A percentile compares a stretch with the other conserved stretches of the same genome.
These are phyloP conservation scores for Lactarius deliciosus DNA, from an alignment of 768 basidiomycete genomes.

Conservation along the genomic window DNA sequence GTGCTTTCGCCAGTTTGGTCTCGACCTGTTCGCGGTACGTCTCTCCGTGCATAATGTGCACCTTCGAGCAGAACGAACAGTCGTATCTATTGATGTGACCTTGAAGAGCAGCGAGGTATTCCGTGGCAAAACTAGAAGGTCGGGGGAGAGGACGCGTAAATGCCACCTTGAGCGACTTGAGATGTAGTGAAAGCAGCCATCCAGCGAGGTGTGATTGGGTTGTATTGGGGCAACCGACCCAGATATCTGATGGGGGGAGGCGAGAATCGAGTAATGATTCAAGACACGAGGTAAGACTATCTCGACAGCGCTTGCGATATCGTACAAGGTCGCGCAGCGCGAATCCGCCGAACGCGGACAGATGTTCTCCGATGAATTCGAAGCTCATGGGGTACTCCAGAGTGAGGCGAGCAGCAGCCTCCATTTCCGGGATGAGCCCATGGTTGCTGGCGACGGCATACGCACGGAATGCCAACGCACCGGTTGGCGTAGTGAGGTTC, in stretches of 20 bases:
- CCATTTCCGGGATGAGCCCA: constrained; percentile 9
- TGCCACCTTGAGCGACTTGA: not conserved
- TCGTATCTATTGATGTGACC: not conserved
- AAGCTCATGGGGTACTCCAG: constrained; percentile 19
- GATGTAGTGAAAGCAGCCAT: not conserved
- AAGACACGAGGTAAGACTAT: constrained; percentile 2
- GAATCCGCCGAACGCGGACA: constrained; percentile 6
- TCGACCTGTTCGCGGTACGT: constrained; percentile 7
- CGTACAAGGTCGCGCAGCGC: constrained; percentile 11
- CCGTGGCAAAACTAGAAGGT: not conserved
- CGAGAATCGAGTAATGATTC: constrained; percentile 16
- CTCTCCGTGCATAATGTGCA: constrained; percentile 12
- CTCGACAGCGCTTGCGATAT: constrained; percentile 19
- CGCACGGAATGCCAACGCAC: constrained; percentile 21
- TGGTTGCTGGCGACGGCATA: constrained; percentile 25
- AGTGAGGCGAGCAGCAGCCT: constrained; percentile 7
- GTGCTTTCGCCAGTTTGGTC: not conserved
- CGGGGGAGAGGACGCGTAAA: not conserved
- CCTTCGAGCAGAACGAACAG: constrained; percentile 17
- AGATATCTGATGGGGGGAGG: constrained; percentile 14
- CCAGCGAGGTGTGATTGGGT: not conserved
- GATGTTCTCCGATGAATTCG: constrained; percentile 10
- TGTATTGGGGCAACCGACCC: constrained; percentile 12
- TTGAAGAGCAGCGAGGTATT: constrained; percentile 14
- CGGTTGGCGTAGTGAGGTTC: constrained; percentile 9